phyloP scores from a whole-genome alignment of 345 rosid species.

The Populus nigra region DNA sequence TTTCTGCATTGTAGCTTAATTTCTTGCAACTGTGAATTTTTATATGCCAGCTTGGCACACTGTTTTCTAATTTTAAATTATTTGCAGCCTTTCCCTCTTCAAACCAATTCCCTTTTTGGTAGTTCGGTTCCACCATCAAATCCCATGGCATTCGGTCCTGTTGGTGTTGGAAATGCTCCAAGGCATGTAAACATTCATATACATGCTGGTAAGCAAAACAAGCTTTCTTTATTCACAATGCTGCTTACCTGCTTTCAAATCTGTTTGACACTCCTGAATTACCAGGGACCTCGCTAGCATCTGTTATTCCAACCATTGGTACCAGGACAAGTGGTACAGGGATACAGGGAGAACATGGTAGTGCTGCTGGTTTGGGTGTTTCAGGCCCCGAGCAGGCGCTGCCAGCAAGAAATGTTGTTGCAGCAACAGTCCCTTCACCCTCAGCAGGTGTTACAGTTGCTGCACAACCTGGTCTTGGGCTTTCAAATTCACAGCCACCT shows the following conservation, averaged over 20 bases:
- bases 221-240: not conserved
- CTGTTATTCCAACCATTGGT: constrained; percentile 52
- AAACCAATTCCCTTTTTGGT: constrained; percentile 68
- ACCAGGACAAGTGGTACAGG: constrained; percentile 47
- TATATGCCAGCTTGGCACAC: not conserved
- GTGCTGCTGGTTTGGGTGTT: constrained; percentile 31
- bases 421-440: constrained; percentile 46
- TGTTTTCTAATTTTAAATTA: not conserved
- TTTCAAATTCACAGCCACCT: constrained; percentile 37
- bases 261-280: constrained; percentile 16
- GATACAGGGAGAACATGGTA: constrained; percentile 48
- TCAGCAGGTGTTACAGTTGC: constrained; percentile 33
- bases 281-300: constrained; percentile 54
- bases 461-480: constrained; percentile 29
- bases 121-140: constrained; percentile 51
- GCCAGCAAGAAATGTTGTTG: constrained; percentile 48
- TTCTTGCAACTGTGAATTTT: not conserved
- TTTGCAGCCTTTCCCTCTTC: constrained; percentile 89
- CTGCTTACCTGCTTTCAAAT: not conserved
- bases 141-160: constrained; percentile 42
- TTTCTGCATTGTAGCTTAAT: not conserved
- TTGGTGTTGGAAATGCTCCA: constrained; percentile 63
- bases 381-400: constrained; percentile 37
- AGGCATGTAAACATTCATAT: constrained; percentile 89
- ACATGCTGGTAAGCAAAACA: constrained; percentile 72